Evolutionary conservation across 495 filamentous ascomycete genomes (phyloP).

Genomic region (Clohesyomyces aquaticus): DNA sequence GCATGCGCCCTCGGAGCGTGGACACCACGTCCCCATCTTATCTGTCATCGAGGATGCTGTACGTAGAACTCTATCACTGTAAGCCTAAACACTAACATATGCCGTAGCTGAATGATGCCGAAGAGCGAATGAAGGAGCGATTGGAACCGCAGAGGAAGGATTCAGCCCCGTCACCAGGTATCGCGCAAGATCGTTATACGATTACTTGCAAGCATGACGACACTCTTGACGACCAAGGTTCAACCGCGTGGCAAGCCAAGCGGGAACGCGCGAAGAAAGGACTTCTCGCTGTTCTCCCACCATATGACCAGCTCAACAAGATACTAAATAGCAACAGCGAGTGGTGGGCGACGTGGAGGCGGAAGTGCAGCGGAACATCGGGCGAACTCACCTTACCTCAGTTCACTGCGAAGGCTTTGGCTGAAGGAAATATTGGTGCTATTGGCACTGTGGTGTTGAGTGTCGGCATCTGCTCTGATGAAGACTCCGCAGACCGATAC

Average conservation of each 20-base stretch:
- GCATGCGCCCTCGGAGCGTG: conserved; percentile 14
- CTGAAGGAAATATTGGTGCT: conserved; percentile 36
- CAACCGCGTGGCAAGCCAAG: conserved; percentile 17
- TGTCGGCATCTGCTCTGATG: conserved; percentile 37
- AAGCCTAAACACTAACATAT: conserved; percentile 5
- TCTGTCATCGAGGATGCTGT: conserved; percentile 41
- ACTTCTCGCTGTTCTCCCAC: conserved; percentile 32
- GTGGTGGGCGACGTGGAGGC: conserved; percentile 41
- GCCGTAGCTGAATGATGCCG: conserved; percentile 38
- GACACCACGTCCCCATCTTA: conserved; percentile 34
- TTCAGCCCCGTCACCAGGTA: neutral
- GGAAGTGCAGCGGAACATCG: conserved; percentile 39
- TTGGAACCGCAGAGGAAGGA: conserved; percentile 17
- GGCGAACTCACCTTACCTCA: conserved; percentile 18
- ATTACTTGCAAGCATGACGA: conserved; percentile 24
- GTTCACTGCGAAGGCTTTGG: conserved; percentile 33
- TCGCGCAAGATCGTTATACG: conserved; percentile 20
- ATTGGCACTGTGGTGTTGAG: conserved; percentile 40
- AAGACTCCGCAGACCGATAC: conserved; percentile 42
- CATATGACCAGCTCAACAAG: conserved; percentile 30
- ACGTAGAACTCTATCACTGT: conserved; percentile 6
- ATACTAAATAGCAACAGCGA: conserved; percentile 33
- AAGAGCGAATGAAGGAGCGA: conserved; percentile 28
- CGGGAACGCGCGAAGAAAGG: conserved; percentile 29
- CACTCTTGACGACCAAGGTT: conserved; percentile 21